Evolutionary conservation across 1,284 basidiomycete species (phyloP).

Genomic region (Polyporus tsugae): DNA sequence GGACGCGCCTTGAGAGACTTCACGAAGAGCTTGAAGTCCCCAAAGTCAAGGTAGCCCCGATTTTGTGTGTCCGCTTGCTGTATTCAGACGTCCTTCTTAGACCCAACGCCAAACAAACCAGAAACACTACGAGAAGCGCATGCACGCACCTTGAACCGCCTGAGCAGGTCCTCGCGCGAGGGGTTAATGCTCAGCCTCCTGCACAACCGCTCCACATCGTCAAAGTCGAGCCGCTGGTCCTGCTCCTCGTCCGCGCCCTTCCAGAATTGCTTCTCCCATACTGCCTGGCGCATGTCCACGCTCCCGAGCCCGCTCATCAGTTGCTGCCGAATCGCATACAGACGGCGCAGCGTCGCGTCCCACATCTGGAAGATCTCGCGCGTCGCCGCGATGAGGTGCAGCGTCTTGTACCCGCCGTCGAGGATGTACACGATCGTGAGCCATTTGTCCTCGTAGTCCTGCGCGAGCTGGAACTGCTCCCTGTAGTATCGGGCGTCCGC

Average conservation of each 20-base stretch:
- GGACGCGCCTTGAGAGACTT: constrained; percentile 84
- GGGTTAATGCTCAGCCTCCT: constrained; percentile 78
- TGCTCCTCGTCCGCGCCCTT: constrained; percentile 66
- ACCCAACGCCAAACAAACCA: constrained; percentile 2
- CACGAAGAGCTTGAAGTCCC: constrained; percentile 88
- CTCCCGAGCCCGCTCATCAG: constrained; percentile 76
- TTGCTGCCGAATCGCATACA: constrained; percentile 69
- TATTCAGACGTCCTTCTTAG: background rate
- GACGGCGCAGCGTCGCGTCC: constrained; percentile 66
- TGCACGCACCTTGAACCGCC: constrained; percentile 69
- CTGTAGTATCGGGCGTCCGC: constrained; percentile 82
- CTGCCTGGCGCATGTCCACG: constrained; percentile 68
- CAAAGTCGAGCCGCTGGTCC: constrained; percentile 74
- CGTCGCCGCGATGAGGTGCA: constrained; percentile 87
- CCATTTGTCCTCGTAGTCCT: constrained; percentile 73
- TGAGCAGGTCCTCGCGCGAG: constrained; percentile 65
- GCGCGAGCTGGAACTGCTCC: constrained; percentile 74
- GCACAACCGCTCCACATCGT: constrained; percentile 82
- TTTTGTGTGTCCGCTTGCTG: constrained; percentile 76
- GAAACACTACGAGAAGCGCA: background rate
- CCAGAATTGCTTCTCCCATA: constrained; percentile 90
- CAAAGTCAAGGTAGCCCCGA: constrained; percentile 81
- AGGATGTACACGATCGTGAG: constrained; percentile 82
- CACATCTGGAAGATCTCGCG: constrained; percentile 75
- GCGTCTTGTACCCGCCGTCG: constrained; percentile 87